A percentile compares a stretch with the other conserved stretches of the same genome.
These are phyloP conservation scores for Phalaenopsis hybrid DNA, from an alignment of 116 monocot genomes.

Conservation along the genomic window DNA sequence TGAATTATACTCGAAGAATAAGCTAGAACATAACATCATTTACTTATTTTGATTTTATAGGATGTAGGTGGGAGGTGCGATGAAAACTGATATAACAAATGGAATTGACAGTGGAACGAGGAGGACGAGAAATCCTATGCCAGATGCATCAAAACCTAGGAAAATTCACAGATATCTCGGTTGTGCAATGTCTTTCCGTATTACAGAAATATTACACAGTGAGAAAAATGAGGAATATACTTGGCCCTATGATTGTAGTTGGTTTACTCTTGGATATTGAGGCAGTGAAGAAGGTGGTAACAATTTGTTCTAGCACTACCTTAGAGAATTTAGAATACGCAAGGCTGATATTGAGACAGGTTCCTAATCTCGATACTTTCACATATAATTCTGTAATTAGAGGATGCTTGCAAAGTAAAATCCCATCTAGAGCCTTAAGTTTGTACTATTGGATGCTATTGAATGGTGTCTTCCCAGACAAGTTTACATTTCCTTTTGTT, in stretches of 20 bases:
- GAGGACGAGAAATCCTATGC: neutral
- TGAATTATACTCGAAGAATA: neutral
- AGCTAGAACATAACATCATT: neutral
- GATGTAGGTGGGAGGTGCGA: neutral
- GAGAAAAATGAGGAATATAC: conserved; percentile 12
- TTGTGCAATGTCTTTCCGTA: conserved; percentile 9
- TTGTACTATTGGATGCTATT: conserved; percentile 32
- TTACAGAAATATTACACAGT: conserved; percentile 8
- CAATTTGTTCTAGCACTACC: conserved; percentile 7
- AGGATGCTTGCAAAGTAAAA: conserved; percentile 21
- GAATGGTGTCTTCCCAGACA: conserved; percentile 19
- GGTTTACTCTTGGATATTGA: conserved; percentile 21
- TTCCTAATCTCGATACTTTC: conserved; percentile 16
- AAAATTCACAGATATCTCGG: conserved; percentile 1
- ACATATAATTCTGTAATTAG: conserved; percentile 44
- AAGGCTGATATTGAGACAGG: conserved; percentile 23
- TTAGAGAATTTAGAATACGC: conserved; percentile 16
- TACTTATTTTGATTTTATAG: conserved; percentile 4
- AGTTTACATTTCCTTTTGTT: conserved; percentile 52
- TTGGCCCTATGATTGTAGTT: conserved; percentile 20
- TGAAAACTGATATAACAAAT: conserved; percentile 9
- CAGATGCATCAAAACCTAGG: conserved; percentile 1
- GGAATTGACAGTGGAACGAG: neutral
- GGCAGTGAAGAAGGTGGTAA: conserved; percentile 16
- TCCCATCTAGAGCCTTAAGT: conserved; percentile 24